Conservation (phyloP, 1,139 yeast species). For the Yamadazyma diddensiae region DNA sequence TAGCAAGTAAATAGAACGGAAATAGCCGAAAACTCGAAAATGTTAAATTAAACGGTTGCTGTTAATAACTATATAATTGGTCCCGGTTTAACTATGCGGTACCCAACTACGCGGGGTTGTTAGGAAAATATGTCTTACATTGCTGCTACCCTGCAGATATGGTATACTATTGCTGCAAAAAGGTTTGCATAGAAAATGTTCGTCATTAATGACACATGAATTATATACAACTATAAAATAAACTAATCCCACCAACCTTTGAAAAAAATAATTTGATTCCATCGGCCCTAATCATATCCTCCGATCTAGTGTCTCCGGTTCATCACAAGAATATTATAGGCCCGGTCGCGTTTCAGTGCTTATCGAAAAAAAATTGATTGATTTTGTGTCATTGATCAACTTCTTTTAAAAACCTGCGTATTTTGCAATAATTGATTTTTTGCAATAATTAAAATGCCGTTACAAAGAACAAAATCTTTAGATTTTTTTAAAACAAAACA, state of each 20-base stretch:
- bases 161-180: too few species aligned
- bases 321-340: not conserved
- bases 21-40: not conserved
- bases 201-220: not conserved
- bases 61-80: too few species aligned
- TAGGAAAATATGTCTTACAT: not conserved
- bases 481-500: constrained; percentile 22
- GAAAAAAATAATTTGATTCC: too few species aligned
- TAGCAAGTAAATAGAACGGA: constrained; percentile 1
- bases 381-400: constrained; percentile 1
- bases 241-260: too few species aligned
- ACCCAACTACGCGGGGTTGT: not conserved
- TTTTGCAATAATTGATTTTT: not conserved
- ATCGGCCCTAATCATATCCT: too few species aligned
- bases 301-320: too few species aligned
- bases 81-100: not conserved
- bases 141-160: not conserved
- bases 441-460: not conserved
- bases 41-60: too few species aligned
- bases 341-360: constrained; percentile 2
- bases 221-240: not conserved
- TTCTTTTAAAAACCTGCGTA: not conserved
- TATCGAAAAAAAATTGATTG: constrained; percentile 1
- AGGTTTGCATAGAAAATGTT: not conserved
- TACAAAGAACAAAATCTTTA: not conserved